Evolutionary conservation across 768 basidiomycete species (phyloP).

Genomic region (Multifurca ochricompacta): DNA sequence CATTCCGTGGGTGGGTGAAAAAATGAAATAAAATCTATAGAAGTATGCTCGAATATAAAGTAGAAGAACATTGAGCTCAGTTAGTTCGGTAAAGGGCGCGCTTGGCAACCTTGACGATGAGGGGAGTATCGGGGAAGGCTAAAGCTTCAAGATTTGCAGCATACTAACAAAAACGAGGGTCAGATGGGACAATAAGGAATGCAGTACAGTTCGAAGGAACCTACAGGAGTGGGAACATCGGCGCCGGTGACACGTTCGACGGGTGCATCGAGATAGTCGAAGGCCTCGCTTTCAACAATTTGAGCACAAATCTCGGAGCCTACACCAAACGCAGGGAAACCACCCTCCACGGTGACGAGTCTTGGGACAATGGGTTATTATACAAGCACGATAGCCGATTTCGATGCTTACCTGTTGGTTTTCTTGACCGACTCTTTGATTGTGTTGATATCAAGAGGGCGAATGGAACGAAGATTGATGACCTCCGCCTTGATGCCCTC

Average conservation of each 20-base stretch:
- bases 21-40: slow-evolving; percentile 16
- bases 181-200: slow-evolving; percentile 6
- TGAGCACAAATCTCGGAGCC: slow-evolving; percentile 98
- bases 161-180: slow-evolving; percentile 45
- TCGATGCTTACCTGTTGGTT: slow-evolving; percentile 71
- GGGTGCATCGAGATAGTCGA: slow-evolving; percentile 97
- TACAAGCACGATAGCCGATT: not conserved
- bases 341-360: slow-evolving; percentile 92
- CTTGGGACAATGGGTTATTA: slow-evolving; percentile 32
- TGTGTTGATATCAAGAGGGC: slow-evolving; percentile 95
- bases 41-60: slow-evolving; percentile 14
- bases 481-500: slow-evolving; percentile 98
- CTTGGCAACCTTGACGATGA: slow-evolving; percentile 93
- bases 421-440: slow-evolving; percentile 98
- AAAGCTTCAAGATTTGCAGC: slow-evolving; percentile 82
- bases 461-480: slow-evolving; percentile 92
- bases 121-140: slow-evolving; percentile 86
- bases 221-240: slow-evolving; percentile 91
- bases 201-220: slow-evolving; percentile 27
- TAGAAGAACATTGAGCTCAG: slow-evolving; percentile 33
- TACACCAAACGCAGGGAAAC: slow-evolving; percentile 97
- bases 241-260: slow-evolving; percentile 97
- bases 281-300: slow-evolving; percentile 94
- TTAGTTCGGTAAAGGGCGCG: slow-evolving; percentile 87
- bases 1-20: not conserved